Conservation (phyloP, 805 yeast species). For the Wickerhamiella sergipiensis region DNA sequence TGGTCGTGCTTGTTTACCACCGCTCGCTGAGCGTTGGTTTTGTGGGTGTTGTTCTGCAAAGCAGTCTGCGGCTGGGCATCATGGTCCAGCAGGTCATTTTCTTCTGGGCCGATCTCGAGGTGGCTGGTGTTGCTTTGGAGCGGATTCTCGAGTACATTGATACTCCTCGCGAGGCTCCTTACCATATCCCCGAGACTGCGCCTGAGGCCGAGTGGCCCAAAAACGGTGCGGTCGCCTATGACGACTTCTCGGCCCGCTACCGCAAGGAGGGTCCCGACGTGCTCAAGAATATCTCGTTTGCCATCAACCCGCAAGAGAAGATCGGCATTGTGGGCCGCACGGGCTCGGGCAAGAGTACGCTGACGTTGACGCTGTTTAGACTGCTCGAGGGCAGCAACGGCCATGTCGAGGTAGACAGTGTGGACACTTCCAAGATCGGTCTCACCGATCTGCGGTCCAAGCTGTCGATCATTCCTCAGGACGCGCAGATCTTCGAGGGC, state of each 20-base stretch:
- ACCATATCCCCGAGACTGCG: slow-evolving; percentile 44
- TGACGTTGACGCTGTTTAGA: slow-evolving; percentile 72
- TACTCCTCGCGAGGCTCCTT: slow-evolving; percentile 74
- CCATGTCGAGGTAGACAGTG: slow-evolving; percentile 52
- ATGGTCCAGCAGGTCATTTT: slow-evolving; percentile 81
- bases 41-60: slow-evolving; percentile 79
- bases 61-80: slow-evolving; percentile 75
- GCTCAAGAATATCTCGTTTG: slow-evolving; percentile 48
- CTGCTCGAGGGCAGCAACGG: slow-evolving; percentile 67
- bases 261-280: slow-evolving; percentile 69
- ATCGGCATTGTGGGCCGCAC: slow-evolving; percentile 95
- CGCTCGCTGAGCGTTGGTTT: slow-evolving; percentile 67
- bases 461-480: slow-evolving; percentile 83
- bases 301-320: slow-evolving; percentile 62
- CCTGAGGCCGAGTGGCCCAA: slow-evolving; percentile 68
- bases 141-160: slow-evolving; percentile 67
- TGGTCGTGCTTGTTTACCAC: slow-evolving; percentile 45
- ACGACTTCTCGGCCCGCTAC: slow-evolving; percentile 65
- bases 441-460: slow-evolving; percentile 62
- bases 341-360: slow-evolving; percentile 87
- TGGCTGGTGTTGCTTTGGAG: slow-evolving; percentile 84
- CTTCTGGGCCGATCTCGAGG: slow-evolving; percentile 87
- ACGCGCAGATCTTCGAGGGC: slow-evolving; percentile 84
- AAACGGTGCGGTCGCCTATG: slow-evolving; percentile 52
- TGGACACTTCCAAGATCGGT: slow-evolving; percentile 58